phyloP scores from a whole-genome alignment of 768 basidiomycete genomes.

The Tylopilus subfusipes region DNA sequence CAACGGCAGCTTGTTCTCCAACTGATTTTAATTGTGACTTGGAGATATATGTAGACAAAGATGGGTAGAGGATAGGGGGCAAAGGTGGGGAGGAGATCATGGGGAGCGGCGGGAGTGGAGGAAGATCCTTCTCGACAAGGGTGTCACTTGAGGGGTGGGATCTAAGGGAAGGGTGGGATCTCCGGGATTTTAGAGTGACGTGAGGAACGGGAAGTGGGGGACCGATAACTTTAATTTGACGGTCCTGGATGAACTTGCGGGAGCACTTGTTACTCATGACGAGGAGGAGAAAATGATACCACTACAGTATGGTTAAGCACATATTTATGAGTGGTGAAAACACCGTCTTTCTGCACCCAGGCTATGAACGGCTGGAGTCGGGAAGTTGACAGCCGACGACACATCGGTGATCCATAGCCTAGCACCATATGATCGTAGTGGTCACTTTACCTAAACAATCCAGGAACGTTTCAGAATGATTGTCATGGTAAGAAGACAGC shows the following conservation, averaged over 20 bases:
- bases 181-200: background rate
- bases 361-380: background rate
- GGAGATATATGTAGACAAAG: constrained; percentile 25
- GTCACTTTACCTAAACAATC: too few species aligned
- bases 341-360: background rate
- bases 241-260: constrained; percentile 8
- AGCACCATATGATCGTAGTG: too few species aligned
- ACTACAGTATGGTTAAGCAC: background rate
- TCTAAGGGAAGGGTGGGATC: background rate
- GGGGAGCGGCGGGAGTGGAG: background rate
- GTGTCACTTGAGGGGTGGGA: background rate
- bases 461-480: too few species aligned
- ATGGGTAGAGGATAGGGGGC: constrained; percentile 2
- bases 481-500: too few species aligned
- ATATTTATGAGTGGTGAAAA: background rate
- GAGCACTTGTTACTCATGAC: constrained; percentile 34
- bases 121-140: background rate
- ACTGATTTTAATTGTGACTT: constrained; percentile 20
- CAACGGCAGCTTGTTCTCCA: constrained; percentile 36
- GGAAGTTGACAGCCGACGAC: background rate
- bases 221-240: constrained; percentile 2
- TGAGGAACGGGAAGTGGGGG: constrained; percentile 32
- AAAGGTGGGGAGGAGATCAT: background rate
- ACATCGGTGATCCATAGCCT: too few species aligned
- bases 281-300: background rate